Percentiles rank a stretch among this genome's conserved stretches.
Conservation (phyloP, 108 stramenopile genomes). For the Cyclotella cryptica region DNA sequence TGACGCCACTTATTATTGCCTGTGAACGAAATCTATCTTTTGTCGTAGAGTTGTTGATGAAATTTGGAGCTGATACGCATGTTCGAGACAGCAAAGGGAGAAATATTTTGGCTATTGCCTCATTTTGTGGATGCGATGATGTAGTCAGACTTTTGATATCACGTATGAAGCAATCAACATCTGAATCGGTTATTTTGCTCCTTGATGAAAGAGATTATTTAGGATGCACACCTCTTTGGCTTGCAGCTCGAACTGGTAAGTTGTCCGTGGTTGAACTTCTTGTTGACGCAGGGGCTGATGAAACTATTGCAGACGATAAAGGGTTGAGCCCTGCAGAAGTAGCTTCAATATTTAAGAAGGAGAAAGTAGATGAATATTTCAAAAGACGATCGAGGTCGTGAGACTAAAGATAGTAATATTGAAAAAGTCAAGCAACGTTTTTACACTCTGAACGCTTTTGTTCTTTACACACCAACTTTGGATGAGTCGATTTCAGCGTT, state of each 20-base stretch:
- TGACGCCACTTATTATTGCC: constrained; percentile 55
- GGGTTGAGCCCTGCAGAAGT: constrained; percentile 44
- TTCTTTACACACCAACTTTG: not conserved
- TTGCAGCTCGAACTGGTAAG: constrained; percentile 58
- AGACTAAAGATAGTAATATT: not conserved
- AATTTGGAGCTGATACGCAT: constrained; percentile 14
- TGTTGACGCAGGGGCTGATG: constrained; percentile 54
- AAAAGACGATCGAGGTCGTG: not conserved
- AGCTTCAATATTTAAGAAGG: constrained; percentile 53
- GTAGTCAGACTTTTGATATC: constrained; percentile 38
- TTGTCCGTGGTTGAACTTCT: constrained; percentile 36
- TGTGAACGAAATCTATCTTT: constrained; percentile 50
- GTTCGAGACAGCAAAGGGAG: constrained; percentile 37
- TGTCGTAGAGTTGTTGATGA: constrained; percentile 34
- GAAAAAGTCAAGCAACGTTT: too few species aligned
- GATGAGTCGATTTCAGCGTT: constrained; percentile 1
- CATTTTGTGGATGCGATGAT: constrained; percentile 60
- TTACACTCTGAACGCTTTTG: too few species aligned
- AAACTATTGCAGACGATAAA: constrained; percentile 35
- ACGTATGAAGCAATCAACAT: constrained; percentile 13
- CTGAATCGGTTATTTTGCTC: not conserved
- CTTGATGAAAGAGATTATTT: constrained; percentile 37
- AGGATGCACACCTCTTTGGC: constrained; percentile 60
- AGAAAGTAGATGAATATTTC: constrained; percentile 41
- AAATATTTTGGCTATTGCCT: constrained; percentile 43